Base-by-base conservation (phyloP, 306 rosid genomes). In the Phaseolus lunatus region DNA sequence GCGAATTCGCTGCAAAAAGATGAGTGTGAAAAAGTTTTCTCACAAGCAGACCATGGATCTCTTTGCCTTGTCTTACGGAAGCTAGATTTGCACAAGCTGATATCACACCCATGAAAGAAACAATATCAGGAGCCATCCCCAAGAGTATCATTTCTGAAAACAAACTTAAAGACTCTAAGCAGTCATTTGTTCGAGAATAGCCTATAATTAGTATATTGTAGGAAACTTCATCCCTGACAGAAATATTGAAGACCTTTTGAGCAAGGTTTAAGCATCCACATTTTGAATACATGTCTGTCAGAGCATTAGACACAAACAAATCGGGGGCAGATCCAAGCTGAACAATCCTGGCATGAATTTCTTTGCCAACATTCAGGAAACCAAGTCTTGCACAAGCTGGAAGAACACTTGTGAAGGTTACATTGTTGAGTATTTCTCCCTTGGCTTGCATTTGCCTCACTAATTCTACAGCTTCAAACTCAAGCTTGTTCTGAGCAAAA, bases 371-470 rank as follows among this genome's bases (percentile, higher is more conserved):
- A 66, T 65, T 80, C 74, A 83, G 82, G 71, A 67, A 87, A 84
- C 97, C 89, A 80, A 86, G 82, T 68, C 93, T 86, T 47, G 96
- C 85, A 85, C 96, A 94, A 9, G 94, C 97, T 11, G 96, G 97
- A 76, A 92, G 97, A 81, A 89, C 90, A 80, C 90, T 94, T 44
- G 97, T 92, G 83, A 90, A 86, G 72, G 97, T 89, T 29, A 92
- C 88, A 45, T 85, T 49, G 81, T 89, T 94, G 19, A 96, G 95
- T 66, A 69, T 72, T 84, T 84, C 90, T 27, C 90, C 93, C 67
- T 66, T 69, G 70, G 79, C 80, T 80, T 90, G 97, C 98, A 94
- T 92, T 81, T 73, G 81, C 78, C 84, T 83, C 72, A 88, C 66
- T 35, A 92, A 82, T 73, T 82, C 89, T 45, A 89, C 66, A 16